These are phyloP conservation scores for Malassezia sympodialis DNA, from an alignment of 1,284 basidiomycete genomes.

Conservation along the genomic window DNA sequence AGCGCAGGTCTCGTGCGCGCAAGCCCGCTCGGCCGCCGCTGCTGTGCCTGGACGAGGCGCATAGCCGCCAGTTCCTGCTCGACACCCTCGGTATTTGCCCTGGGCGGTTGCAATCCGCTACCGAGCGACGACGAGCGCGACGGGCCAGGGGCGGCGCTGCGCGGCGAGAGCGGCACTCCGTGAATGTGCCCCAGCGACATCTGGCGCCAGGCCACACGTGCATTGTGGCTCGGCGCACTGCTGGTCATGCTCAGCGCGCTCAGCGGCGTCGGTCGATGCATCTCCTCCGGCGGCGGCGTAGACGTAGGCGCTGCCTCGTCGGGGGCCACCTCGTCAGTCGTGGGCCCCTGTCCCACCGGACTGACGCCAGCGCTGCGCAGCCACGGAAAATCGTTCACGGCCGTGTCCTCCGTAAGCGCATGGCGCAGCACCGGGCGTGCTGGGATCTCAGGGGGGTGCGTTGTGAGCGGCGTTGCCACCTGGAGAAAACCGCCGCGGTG, in stretches of 20 bases:
- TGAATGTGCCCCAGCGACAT: background rate
- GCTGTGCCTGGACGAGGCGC: background rate
- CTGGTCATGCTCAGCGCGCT: background rate
- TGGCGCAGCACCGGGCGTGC: background rate
- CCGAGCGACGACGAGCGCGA: background rate
- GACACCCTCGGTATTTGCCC: background rate
- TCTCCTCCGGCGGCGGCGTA: background rate
- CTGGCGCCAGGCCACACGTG: constrained; percentile 1
- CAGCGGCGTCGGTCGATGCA: background rate
- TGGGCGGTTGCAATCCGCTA: background rate
- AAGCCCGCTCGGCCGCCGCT: background rate
- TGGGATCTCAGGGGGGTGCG: background rate
- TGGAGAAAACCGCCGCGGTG: constrained; percentile 7
- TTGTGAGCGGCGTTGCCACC: constrained; percentile 7
- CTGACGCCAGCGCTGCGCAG: background rate
- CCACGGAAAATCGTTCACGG: background rate
- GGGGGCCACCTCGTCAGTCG: background rate
- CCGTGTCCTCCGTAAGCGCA: background rate
- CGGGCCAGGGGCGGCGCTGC: background rate
- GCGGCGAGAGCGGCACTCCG: background rate
- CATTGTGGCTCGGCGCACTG: background rate
- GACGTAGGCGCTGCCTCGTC: background rate
- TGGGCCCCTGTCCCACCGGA: background rate
- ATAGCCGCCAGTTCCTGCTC: constrained; percentile 9
- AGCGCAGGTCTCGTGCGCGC: background rate